phyloP scores from a whole-genome alignment of 371 early-diverging fungal genomes.

The Encephalitozoon hellem region DNA sequence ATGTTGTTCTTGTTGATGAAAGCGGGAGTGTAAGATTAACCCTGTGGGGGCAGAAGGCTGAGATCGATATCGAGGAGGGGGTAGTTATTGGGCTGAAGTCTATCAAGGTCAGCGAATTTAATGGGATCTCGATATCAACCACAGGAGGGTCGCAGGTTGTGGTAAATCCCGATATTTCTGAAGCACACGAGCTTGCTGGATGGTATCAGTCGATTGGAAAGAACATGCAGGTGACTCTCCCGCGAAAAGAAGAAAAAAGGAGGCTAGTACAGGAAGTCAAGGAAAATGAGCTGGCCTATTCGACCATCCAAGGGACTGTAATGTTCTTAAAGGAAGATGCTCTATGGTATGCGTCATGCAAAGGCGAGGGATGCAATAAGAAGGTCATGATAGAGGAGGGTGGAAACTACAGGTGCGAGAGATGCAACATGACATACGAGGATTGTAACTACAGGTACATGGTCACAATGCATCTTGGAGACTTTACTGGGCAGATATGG shows the following conservation, averaged over 20 bases:
- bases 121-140: conserved; percentile 42
- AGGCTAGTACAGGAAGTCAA: conserved; percentile 47
- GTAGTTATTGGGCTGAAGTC: conserved; percentile 41
- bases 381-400: conserved; percentile 47
- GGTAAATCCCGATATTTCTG: conserved; percentile 48
- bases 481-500: conserved; percentile 54
- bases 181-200: conserved; percentile 49
- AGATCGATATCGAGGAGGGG: conserved; percentile 37
- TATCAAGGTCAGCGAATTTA: conserved; percentile 46
- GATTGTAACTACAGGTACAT: conserved; percentile 54
- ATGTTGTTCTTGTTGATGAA: conserved; percentile 51
- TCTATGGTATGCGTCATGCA: conserved; percentile 51
- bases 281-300: conserved; percentile 38
- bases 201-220: conserved; percentile 58
- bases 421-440: conserved; percentile 51
- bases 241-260: conserved; percentile 24
- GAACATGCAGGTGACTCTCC: conserved; percentile 30
- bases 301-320: conserved; percentile 40
- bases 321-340: conserved; percentile 53
- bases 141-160: conserved; percentile 39
- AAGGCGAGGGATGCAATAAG: conserved; percentile 54
- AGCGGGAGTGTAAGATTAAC: conserved; percentile 44
- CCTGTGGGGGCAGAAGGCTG: conserved; percentile 55
- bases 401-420: conserved; percentile 56
- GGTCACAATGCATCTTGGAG: conserved; percentile 40